Base-by-base conservation (phyloP, 345 rosid genomes). In the Linum trigynum region DNA sequence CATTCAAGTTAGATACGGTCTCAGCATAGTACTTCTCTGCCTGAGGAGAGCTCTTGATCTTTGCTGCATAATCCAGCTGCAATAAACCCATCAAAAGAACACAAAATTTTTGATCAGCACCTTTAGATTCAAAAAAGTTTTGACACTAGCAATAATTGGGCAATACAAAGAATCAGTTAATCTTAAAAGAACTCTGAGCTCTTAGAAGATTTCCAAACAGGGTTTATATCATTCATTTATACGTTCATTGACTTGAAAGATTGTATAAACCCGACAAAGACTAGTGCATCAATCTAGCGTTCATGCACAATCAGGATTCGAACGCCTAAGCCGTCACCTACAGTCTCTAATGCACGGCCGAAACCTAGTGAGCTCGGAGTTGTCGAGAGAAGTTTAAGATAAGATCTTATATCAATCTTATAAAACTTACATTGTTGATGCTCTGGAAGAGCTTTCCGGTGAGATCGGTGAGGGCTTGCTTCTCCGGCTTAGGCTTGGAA, bases 41-140 rank as follows among this genome's bases (percentile, higher is more conserved):
- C 57, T 86, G 78, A 2, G 90, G 68, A 60, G 75, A 59, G 89
- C 86, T 90, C 87, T 87, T 92, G 48, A 71, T 78, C 87, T 92
- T 92, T 17, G 97, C 97, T 48, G 98, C 98, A 67, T 90, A 72
- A 72, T 92, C 98, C 77, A 90, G 66, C 98, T 92, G 80, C 66
- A 39, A 64, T 17, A 72, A 75, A 55, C 39, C 8, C 17, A 3
- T 0, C 15, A 57, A 68, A 50, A 32, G 40, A 53, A 7, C 10
- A 39, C 16, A 23, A 32, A 6, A 5, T 38, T 37, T 64, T 4
- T 43, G 40, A 17, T 37, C 2, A 9, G 1, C 3, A 57, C 32
- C 32, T 23, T 23, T 23, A 66, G 65, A 64, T 60, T 61, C 11
- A 40, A 59, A 48, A 11, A 53, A 62, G 10, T 0, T 12, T 2